phyloP scores from a whole-genome alignment of 352 stramenopile species.

The Phytophthora sojae region DNA sequence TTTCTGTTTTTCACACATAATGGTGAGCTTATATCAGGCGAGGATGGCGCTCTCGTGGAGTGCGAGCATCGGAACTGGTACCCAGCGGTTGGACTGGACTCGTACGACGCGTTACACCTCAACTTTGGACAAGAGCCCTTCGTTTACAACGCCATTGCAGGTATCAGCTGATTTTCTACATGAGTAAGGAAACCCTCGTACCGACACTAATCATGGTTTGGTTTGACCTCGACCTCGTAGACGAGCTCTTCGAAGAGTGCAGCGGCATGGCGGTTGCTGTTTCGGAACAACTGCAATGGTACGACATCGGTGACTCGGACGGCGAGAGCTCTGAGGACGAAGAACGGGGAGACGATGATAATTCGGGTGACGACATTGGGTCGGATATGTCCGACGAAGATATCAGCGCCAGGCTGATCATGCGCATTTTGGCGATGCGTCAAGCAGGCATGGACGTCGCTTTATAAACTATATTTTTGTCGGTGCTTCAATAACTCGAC shows the following conservation, averaged over 20 bases:
- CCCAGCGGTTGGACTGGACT: slow-evolving; percentile 88
- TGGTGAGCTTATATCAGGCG: slow-evolving; percentile 58
- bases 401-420: slow-evolving; percentile 36
- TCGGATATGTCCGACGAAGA: slow-evolving; percentile 41
- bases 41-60: slow-evolving; percentile 41
- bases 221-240: slow-evolving; percentile 10
- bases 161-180: slow-evolving; percentile 12
- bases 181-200: not conserved
- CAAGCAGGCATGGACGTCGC: slow-evolving; percentile 29
- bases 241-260: slow-evolving; percentile 40
- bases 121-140: slow-evolving; percentile 90
- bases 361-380: slow-evolving; percentile 17
- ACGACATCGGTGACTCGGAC: slow-evolving; percentile 59
- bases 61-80: slow-evolving; percentile 72
- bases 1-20: slow-evolving; percentile 84
- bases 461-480: not conserved
- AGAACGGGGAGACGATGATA: slow-evolving; percentile 18
- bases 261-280: slow-evolving; percentile 31
- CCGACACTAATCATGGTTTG: not conserved
- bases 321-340: slow-evolving; percentile 39
- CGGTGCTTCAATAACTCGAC: too few relatives aligned
- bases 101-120: slow-evolving; percentile 75
- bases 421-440: slow-evolving; percentile 38
- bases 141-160: slow-evolving; percentile 31
- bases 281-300: slow-evolving; percentile 58